These are phyloP conservation scores for Teratosphaeria viscida DNA, from an alignment of 2,329 filamentous ascomycete species.

Conservation along the genomic window DNA sequence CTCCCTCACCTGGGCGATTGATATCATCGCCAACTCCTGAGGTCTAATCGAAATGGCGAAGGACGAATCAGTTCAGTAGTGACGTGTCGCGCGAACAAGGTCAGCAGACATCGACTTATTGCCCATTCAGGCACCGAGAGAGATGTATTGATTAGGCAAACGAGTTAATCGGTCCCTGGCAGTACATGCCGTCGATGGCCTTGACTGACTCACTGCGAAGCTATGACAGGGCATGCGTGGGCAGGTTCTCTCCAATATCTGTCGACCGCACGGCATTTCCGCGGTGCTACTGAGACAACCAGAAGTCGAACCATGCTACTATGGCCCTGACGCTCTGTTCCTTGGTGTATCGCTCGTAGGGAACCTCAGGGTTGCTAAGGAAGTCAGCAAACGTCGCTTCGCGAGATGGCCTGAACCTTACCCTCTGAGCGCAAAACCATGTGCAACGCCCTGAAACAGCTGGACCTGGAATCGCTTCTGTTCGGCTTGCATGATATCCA, in stretches of 20 bases:
- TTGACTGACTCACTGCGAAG: neutral
- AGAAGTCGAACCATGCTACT: slow-evolving; percentile 11
- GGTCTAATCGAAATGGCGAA: too few relatives aligned
- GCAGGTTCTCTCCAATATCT: neutral
- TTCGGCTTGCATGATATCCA: slow-evolving; percentile 33
- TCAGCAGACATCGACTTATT: neutral
- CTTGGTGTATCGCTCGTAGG: slow-evolving; percentile 11
- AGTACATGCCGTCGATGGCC: neutral
- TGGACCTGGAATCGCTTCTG: slow-evolving; percentile 28
- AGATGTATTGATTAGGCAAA: neutral
- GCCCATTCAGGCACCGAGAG: neutral
- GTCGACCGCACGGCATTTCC: neutral
- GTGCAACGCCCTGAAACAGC: slow-evolving; percentile 24
- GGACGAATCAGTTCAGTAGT: neutral
- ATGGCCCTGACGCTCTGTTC: slow-evolving; percentile 22
- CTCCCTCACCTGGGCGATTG: too few relatives aligned
- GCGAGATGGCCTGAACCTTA: neutral
- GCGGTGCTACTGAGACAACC: slow-evolving; percentile 1
- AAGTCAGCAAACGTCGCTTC: neutral
- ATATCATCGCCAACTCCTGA: too few relatives aligned
- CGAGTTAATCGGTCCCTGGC: neutral
- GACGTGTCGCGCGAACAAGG: neutral
- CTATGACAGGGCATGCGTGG: neutral
- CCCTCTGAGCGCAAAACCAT: slow-evolving; percentile 28
- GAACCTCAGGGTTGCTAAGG: neutral